Conservation (phyloP, 257 asterid genomes). For the Lycium ferocissimum region DNA sequence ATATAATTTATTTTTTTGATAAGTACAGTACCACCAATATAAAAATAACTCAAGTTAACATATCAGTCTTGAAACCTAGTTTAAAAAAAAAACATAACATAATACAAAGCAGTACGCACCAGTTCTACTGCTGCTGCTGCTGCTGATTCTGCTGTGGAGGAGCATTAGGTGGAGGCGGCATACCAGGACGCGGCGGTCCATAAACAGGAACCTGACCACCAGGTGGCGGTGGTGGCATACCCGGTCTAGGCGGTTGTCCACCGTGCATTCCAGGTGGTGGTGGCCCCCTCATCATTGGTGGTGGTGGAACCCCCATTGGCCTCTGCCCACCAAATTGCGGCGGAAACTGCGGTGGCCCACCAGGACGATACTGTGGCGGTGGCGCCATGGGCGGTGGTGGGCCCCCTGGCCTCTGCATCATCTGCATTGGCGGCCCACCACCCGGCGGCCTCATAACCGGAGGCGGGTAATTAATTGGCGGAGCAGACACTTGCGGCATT, state of each 20-base stretch:
- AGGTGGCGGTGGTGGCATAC: slow-evolving; percentile 75
- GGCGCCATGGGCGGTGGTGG: slow-evolving; percentile 36
- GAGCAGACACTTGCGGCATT: slow-evolving; percentile 66
- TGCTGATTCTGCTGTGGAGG: slow-evolving; percentile 52
- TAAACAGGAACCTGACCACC: slow-evolving; percentile 71
- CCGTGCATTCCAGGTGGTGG: slow-evolving; percentile 91
- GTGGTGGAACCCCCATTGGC: slow-evolving; percentile 69
- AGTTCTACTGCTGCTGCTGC: slow-evolving; percentile 53
- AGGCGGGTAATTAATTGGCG: slow-evolving; percentile 70
- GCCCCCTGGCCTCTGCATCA: slow-evolving; percentile 56
- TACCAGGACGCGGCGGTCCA: slow-evolving; percentile 92
- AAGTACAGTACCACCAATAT: background rate
- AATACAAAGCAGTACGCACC: slow-evolving; percentile 21
- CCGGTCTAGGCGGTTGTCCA: slow-evolving; percentile 70
- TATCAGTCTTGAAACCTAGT: background rate
- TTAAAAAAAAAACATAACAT: background rate
- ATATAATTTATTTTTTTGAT: background rate
- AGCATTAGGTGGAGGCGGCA: slow-evolving; percentile 80
- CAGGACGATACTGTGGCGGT: slow-evolving; percentile 32
- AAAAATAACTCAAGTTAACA: background rate
- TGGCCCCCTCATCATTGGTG: slow-evolving; percentile 84
- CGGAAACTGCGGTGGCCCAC: slow-evolving; percentile 51
- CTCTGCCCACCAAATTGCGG: slow-evolving; percentile 76
- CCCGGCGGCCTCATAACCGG: slow-evolving; percentile 66
- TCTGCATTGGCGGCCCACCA: slow-evolving; percentile 63